These are phyloP conservation scores for Geotrichum bryndzae DNA, from an alignment of 1,139 yeast species.

Conservation along the genomic window DNA sequence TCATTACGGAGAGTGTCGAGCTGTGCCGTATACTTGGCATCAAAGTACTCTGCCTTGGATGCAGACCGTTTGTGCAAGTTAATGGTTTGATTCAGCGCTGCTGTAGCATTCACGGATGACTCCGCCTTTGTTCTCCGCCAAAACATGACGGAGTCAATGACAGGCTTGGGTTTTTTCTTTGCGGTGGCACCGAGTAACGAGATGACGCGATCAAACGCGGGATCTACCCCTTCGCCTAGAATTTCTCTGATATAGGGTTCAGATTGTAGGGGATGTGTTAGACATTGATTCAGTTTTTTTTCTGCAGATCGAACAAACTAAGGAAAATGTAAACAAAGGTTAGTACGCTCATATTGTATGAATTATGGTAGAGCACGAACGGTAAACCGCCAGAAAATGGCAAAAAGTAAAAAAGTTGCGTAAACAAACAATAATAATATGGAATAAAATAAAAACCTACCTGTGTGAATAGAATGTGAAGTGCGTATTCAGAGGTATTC, in stretches of 20 bases:
- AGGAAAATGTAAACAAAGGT: not conserved
- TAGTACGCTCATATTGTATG: not conserved
- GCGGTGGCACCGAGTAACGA: conserved; percentile 88
- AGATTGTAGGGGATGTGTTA: conserved; percentile 55
- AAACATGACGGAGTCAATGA: conserved; percentile 94
- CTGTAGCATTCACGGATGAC: conserved; percentile 64
- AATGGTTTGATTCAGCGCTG: conserved; percentile 11
- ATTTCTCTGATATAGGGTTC: conserved; percentile 80
- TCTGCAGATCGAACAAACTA: conserved; percentile 87
- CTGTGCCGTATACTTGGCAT: conserved; percentile 3
- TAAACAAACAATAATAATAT: not conserved
- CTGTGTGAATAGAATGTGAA: conserved; percentile 89
- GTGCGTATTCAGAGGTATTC: conserved; percentile 86
- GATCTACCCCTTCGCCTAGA: conserved; percentile 84
- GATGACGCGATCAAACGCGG: conserved; percentile 76
- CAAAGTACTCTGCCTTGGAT: conserved; percentile 5
- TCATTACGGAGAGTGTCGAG: conserved; percentile 34
- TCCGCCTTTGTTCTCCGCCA: conserved; percentile 94
- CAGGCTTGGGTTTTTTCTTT: conserved; percentile 85
- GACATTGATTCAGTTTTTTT: conserved; percentile 67
- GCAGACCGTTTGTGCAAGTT: conserved; percentile 12
- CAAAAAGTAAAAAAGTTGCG: not conserved
- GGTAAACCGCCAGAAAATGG: not conserved
- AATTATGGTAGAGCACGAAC: too few relatives aligned
- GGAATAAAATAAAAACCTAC: conserved; percentile 22